Evolutionary conservation across 768 basidiomycete species (phyloP).

Genomic region (Pulveroboletus sp.): DNA sequence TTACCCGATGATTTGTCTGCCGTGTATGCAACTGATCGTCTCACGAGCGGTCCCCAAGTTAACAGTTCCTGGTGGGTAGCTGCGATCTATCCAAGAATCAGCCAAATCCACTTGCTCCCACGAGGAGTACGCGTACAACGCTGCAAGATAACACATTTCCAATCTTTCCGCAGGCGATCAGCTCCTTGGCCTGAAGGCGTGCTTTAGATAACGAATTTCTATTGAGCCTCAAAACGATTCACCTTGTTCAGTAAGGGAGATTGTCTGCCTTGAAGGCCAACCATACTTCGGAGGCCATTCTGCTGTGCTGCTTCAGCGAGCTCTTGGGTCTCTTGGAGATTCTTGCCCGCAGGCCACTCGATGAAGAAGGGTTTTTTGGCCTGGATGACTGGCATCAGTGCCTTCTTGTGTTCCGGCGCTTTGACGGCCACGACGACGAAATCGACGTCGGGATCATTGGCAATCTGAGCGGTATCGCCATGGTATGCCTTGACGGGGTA

Average conservation of each 20-base stretch:
- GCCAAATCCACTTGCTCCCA: neutral
- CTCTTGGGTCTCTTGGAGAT: slow-evolving; percentile 6
- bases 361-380: slow-evolving; percentile 13
- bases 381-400: slow-evolving; percentile 9
- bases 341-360: slow-evolving; percentile 13
- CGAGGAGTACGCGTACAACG: neutral
- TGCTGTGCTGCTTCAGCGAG: slow-evolving; percentile 7
- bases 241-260: slow-evolving; percentile 10
- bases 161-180: slow-evolving; percentile 5
- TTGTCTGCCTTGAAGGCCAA: slow-evolving; percentile 12
- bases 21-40: neutral
- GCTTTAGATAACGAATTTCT: neutral
- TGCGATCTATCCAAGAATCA: neutral
- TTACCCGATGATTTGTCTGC: neutral
- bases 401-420: slow-evolving; percentile 6
- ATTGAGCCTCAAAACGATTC: neutral
- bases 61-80: neutral
- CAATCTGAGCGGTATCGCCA: slow-evolving; percentile 12
- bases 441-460: slow-evolving; percentile 13
- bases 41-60: slow-evolving; percentile 2
- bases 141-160: slow-evolving; percentile 10
- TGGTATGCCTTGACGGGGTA: slow-evolving; percentile 10
- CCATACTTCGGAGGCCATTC: slow-evolving; percentile 3
- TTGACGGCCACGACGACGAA: slow-evolving; percentile 12
- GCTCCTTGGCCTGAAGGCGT: slow-evolving; percentile 3